Base-by-base conservation (phyloP, 371 early-diverging fungal genomes). In the Apophysomyces variabilis region DNA sequence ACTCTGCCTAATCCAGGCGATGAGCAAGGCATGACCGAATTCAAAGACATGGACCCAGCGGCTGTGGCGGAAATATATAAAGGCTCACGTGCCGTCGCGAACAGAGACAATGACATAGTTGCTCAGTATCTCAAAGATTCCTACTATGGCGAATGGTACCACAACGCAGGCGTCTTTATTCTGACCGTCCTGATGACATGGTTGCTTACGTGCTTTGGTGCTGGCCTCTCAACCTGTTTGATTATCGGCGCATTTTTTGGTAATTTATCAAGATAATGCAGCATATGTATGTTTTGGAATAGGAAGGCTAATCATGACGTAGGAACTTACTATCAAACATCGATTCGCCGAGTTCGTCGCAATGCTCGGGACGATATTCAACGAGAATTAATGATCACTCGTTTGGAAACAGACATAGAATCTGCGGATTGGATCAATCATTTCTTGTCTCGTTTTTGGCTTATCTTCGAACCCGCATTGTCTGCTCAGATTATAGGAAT, bases 341-440 rank as follows among this genome's bases (percentile, higher is more conserved):
- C 91, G 9, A 85, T 89, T 18, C 83, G 81, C 41, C 85, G 91
- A 26, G 86, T 86, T 64, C 80, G 90, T 38, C 81, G 87, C 47
- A 76, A 83, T 56, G 86, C 84, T 16, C 79, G 90, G 35, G 90
- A 90, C 64, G 91, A 92, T 66, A 78, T 91, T 54, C 77, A 81
- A 63, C 87, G 92, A 35, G 86, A 88, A 58, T 68, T 87, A 32
- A 73, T 77, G 39, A 67, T 70, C 32, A 73, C 74, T 65, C 73
- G 58, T 62, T 58, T 87, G 4, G 88, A 86, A 56, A 72, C 78
- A 1, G 81, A 84, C 45, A 57, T 70, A n/a, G 99, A 99, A 79
- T 87, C 93, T 39, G 95, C 92, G 1, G 96, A 95, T 54, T 99
- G 99, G 99, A 78, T 99, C 66, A 99, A 99, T 77, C 88, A 88